Evolutionary conservation across 192 early-diverging fungal species (phyloP).

Genomic region (Gaertneriomyces sp.): DNA sequence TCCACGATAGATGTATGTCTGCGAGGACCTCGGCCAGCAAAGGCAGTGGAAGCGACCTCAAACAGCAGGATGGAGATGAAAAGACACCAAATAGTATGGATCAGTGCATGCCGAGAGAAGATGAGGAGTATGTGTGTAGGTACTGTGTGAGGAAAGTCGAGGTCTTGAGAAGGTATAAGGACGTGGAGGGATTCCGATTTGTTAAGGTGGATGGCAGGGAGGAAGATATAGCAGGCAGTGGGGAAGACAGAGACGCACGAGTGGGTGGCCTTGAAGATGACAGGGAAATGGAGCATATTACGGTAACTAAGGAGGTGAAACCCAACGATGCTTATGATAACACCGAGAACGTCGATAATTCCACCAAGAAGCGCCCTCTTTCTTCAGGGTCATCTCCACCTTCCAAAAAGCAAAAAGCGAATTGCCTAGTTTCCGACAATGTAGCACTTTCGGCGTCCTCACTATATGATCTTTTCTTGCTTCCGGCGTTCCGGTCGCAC

Average conservation of each 20-base stretch:
- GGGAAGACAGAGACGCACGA: no score
- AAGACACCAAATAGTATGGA: not conserved
- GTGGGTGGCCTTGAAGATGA: no score
- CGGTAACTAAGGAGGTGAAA: not conserved
- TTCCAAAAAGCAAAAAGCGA: not conserved
- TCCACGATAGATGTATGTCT: conserved; percentile 37
- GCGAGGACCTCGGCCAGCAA: not conserved
- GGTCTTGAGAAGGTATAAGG: conserved; percentile 23
- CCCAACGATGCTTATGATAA: not conserved
- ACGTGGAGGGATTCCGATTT: not conserved
- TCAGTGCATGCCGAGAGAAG: conserved; percentile 48
- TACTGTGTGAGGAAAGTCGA: conserved; percentile 45
- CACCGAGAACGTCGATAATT: not conserved
- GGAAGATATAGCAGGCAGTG: not conserved
- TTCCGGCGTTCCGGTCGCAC: not conserved
- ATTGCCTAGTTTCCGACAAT: conserved; percentile 64
- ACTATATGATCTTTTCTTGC: conserved; percentile 43
- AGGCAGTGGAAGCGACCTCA: not conserved
- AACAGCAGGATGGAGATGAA: not conserved
- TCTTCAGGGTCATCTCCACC: conserved; percentile 5
- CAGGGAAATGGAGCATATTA: no score
- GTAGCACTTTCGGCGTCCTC: conserved; percentile 76
- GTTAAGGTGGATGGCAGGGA: not conserved
- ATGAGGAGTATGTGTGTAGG: conserved; percentile 70
- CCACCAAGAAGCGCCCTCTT: not conserved